Conservation (phyloP, 148 eudicot species). For the Limonium bicolor region DNA sequence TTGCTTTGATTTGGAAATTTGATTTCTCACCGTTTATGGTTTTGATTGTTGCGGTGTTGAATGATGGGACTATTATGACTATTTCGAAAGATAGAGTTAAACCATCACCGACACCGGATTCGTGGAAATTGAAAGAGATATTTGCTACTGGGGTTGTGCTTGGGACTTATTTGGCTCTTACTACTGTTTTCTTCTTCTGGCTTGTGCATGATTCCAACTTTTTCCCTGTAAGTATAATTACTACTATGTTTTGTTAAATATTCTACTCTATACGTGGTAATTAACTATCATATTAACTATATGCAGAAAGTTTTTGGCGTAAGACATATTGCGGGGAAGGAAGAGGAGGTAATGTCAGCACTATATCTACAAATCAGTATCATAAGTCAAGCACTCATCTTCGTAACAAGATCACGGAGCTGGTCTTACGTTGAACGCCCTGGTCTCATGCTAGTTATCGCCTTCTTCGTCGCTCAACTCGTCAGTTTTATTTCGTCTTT, state of each 20-base stretch:
- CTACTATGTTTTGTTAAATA: neutral
- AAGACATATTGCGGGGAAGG: constrained; percentile 8
- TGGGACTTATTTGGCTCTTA: constrained; percentile 24
- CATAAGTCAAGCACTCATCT: constrained; percentile 27
- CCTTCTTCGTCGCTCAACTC: constrained; percentile 22
- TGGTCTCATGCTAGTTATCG: constrained; percentile 15
- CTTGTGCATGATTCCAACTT: constrained; percentile 20
- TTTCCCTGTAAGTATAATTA: constrained; percentile 15
- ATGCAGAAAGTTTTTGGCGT: constrained; percentile 16
- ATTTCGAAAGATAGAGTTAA: constrained; percentile 32
- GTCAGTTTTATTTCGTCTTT: constrained; percentile 3
- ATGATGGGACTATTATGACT: constrained; percentile 37
- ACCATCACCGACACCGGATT: constrained; percentile 29
- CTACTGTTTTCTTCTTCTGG: constrained; percentile 30
- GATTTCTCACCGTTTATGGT: constrained; percentile 14
- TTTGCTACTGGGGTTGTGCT: constrained; percentile 27
- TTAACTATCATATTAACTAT: neutral
- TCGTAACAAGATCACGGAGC: constrained; percentile 23
- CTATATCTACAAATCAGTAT: constrained; percentile 27
- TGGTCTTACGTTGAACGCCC: constrained; percentile 25
- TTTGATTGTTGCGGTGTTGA: constrained; percentile 26
- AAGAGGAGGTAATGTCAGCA: constrained; percentile 18
- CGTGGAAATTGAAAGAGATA: constrained; percentile 27
- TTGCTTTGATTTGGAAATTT: constrained; percentile 32
- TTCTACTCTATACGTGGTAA: neutral